A percentile compares a stretch with the other conserved stretches of the same genome.
These are phyloP conservation scores for Endotrypanum monterogeii DNA, from an alignment of 208 protist genomes.

Conservation along the genomic window DNA sequence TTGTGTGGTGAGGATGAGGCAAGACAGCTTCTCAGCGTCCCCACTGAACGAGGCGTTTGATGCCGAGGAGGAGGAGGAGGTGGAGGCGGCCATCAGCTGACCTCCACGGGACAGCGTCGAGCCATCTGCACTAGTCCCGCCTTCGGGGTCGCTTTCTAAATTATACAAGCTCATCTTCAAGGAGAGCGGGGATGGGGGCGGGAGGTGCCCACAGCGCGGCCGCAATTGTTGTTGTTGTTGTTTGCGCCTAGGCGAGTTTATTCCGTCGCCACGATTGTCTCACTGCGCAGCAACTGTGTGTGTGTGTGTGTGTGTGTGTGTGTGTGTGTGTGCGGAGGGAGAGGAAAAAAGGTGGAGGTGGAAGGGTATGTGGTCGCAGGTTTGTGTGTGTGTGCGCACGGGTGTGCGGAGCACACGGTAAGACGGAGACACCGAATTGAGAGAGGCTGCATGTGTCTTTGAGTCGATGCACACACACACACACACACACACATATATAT, in stretches of 20 bases:
- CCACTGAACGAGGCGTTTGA: conserved; percentile 1
- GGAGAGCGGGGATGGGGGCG: neutral
- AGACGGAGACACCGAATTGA: neutral
- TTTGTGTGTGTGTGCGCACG: neutral
- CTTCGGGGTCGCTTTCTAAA: neutral
- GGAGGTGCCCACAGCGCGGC: neutral
- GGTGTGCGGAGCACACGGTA: neutral
- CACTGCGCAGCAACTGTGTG: too few species aligned
- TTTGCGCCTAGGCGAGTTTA: too few species aligned
- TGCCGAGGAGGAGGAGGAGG: conserved; percentile 4
- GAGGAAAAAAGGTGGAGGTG: neutral
- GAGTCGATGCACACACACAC: too few species aligned
- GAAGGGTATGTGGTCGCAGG: too few species aligned
- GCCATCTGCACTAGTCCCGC: neutral
- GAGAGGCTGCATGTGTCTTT: too few species aligned
- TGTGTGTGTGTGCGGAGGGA: neutral
- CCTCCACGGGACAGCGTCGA: neutral
- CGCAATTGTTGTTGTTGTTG: neutral
- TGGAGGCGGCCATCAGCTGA: neutral
- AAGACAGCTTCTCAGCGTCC: neutral
- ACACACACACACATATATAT: neutral
- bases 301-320: neutral
- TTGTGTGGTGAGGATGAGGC: conserved; percentile 21
- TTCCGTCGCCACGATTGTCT: too few species aligned
- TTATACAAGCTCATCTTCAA: neutral